Percentiles rank a stretch among this genome's conserved stretches.
These are phyloP conservation scores for Solanum ossicruentum DNA, from an alignment of 257 asterid genomes.

Conservation along the genomic window DNA sequence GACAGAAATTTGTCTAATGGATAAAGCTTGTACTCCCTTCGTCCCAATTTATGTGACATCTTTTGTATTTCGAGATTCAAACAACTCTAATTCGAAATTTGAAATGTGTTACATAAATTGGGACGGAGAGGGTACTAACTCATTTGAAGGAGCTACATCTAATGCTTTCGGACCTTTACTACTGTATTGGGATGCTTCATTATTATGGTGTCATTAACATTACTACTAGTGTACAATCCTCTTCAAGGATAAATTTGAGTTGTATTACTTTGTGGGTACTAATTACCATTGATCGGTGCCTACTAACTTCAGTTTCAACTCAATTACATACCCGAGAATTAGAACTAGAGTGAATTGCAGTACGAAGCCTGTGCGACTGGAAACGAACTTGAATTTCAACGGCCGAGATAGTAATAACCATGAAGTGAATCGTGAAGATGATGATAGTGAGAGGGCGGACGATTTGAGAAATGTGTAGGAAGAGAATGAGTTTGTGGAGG, in stretches of 20 bases:
- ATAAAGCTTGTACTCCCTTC: background rate
- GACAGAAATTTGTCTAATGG: background rate
- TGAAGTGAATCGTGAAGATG: background rate
- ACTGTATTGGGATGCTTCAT: background rate
- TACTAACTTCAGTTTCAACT: background rate
- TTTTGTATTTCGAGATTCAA: too few species aligned
- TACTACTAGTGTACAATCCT: background rate
- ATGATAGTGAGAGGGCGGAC: background rate
- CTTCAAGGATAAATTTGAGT: background rate
- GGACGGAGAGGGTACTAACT: background rate
- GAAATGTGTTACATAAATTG: too few species aligned
- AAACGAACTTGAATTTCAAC: background rate
- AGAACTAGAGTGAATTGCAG: background rate
- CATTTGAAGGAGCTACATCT: background rate
- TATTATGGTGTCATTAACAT: background rate
- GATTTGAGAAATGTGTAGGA: background rate
- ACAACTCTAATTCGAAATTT: too few species aligned
- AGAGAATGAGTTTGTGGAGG: constrained; percentile 51
- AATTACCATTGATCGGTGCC: background rate
- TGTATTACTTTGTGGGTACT: background rate
- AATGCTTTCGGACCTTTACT: background rate
- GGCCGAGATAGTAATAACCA: background rate
- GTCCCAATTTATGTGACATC: too few species aligned
- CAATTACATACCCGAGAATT: background rate
- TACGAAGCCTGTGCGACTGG: background rate